Evolutionary conservation across 768 basidiomycete genomes (phyloP).

Genomic region (Pisolithus orientalis): DNA sequence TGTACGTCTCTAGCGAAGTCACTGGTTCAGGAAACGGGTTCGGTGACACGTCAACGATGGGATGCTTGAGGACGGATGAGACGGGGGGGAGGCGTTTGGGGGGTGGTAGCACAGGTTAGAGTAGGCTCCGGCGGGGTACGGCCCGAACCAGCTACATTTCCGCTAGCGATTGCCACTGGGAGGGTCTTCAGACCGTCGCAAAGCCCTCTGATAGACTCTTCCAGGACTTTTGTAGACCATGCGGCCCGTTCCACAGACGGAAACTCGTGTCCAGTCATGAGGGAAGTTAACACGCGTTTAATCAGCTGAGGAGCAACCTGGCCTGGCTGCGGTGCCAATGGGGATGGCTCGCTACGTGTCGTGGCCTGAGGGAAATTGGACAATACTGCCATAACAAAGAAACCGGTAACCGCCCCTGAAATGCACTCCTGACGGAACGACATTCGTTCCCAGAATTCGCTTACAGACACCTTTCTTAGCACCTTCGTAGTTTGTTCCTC

Average conservation of each 20-base stretch:
- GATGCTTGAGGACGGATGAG: conserved; percentile 22
- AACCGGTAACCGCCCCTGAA: conserved; percentile 85
- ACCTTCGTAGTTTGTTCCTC: conserved; percentile 45
- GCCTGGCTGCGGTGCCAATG: conserved; percentile 48
- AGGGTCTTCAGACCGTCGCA: conserved; percentile 55
- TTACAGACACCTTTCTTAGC: conserved; percentile 51
- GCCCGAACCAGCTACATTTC: conserved; percentile 19
- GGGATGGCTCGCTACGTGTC: conserved; percentile 27
- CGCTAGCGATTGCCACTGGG: conserved; percentile 9
- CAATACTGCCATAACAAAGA: conserved; percentile 67
- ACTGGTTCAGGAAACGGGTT: conserved; percentile 65
- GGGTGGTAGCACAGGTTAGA: conserved; percentile 19
- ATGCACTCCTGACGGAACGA: conserved; percentile 93
- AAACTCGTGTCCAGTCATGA: conserved; percentile 77
- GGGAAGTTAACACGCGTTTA: conserved; percentile 60
- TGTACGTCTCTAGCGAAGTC: conserved; percentile 55
- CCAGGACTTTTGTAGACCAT: conserved; percentile 66
- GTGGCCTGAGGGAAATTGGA: conserved; percentile 13
- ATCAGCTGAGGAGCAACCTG: conserved; percentile 62
- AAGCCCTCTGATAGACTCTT: conserved; percentile 59
- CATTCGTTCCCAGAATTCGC: conserved; percentile 98
- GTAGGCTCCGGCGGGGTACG: conserved; percentile 39
- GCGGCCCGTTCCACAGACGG: conserved; percentile 56
- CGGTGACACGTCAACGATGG: conserved; percentile 46
- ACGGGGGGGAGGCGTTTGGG: conserved; percentile 47